Evolutionary conservation across 1,284 basidiomycete genomes (phyloP), one percentile per base, ranked within the genome.

Genomic region (Jaminaea rosea): DNA sequence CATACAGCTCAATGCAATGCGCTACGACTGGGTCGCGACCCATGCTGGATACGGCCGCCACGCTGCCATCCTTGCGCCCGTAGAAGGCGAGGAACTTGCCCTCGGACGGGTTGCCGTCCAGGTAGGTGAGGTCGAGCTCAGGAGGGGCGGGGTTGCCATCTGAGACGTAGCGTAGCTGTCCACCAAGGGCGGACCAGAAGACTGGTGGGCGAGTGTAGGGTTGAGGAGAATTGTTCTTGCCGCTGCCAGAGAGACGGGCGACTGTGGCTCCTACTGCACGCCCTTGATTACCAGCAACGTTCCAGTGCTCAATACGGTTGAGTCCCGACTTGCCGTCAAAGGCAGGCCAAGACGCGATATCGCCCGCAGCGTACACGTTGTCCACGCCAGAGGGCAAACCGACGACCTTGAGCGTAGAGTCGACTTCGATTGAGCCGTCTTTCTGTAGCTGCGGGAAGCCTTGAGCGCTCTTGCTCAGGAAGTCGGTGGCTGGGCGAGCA

Each of bases 231-330:
- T n/a, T n/a, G n/a, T n/a, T n/a, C n/a, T n/a, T n/a, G n/a, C n/a
- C n/a, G n/a, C n/a, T n/a, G n/a, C n/a, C n/a, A n/a, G n/a, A n/a
- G 19, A 42, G 19, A 21, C 11, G 13, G 15, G 39, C 39, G 23
- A n/a, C 21, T 28, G 39, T 42, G 19, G 19, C 27, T 39, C 34
- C 32, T 75, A 36, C 76, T 76, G 27, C 82, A 82, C 4, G 83
- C 79, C 39, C 91, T 63, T 93, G 86, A 73, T 88, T 88, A 37
- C 84, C 82, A 19, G 86, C 86, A 54, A 88, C 84, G 81, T 86
- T 91, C 89, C 89, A 93, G 75, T 93, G 90, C 76, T 93, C 90
- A 57, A 92, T 85, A 39, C 88, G 77, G n/a, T n/a, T n/a, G 47
- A 77, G 76, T 54, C 77, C 69, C 46, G 79, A 79, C 2, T 73